Evolutionary conservation across 345 rosid genomes (phyloP).

Genomic region (Populus pruinosa): DNA sequence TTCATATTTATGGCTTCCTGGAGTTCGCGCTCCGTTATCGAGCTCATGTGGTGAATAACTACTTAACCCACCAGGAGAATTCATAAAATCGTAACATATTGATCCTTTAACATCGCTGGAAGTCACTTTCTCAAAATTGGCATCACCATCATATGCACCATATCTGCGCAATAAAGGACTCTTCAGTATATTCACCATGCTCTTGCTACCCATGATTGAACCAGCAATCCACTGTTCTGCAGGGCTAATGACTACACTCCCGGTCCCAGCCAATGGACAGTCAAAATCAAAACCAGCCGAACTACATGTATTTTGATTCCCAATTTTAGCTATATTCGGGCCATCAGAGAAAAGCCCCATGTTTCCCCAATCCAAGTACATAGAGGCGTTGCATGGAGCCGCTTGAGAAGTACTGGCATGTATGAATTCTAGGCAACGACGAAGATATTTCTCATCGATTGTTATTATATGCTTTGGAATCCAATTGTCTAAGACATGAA

Average conservation of each 20-base stretch:
- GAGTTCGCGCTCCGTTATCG: conserved; percentile 19
- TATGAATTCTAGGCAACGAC: conserved; percentile 63
- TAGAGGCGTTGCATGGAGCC: conserved; percentile 38
- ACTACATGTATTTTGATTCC: conserved; percentile 30
- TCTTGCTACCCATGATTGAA: conserved; percentile 68
- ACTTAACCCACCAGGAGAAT: conserved; percentile 37
- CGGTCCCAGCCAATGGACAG: conserved; percentile 45
- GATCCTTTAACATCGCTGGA: conserved; percentile 36
- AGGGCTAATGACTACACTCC: conserved; percentile 45
- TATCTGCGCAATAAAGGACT: conserved; percentile 51
- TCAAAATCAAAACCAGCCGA: conserved; percentile 47
- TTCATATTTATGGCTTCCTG: conserved; percentile 20
- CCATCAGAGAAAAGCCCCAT: conserved; percentile 35
- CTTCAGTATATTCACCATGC: conserved; percentile 55
- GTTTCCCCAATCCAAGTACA: conserved; percentile 35
- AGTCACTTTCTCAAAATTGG: conserved; percentile 22
- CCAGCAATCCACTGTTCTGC: conserved; percentile 51
- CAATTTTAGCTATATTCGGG: conserved; percentile 24
- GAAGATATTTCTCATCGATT: conserved; percentile 72
- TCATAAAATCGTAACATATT: conserved; percentile 29
- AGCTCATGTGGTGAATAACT: conserved; percentile 28
- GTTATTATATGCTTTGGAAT: conserved; percentile 72
- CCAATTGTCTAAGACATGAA: conserved; percentile 43
- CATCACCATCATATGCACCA: conserved; percentile 39
- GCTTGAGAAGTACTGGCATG: conserved; percentile 52